Base-by-base conservation (phyloP, 2,329 filamentous ascomycete species). In the Sclerotinia trifoliorum region DNA sequence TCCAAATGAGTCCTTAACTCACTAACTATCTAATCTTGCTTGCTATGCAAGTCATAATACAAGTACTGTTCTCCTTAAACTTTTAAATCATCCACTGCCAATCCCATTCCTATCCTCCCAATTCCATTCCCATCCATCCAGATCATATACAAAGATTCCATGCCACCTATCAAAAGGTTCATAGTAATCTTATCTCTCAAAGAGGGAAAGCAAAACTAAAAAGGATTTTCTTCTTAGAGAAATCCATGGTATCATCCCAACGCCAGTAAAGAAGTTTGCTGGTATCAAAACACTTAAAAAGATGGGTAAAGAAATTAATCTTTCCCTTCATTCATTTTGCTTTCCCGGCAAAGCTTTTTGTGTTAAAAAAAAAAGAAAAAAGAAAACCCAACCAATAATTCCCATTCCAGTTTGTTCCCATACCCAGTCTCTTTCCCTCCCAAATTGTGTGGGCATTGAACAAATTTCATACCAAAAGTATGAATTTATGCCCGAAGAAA, bases 171-270 rank as follows among this genome's bases (percentile, higher is more conserved):
- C 13, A 39, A 46, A 2, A 42, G 44, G 62, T 29, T 29, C 39
- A n/a, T 32, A 11, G 39, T n/a, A 55, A 56, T 56, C 24, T 44
- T 42, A n/a, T 62, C 60, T 55, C 52, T 32, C 29, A 55, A 55
- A 55, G 52, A 55, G 52, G 52, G 32, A 55, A 55, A 55, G 52
- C 52, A 32, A 11, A 32, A 55, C 29, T 15, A 42, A 42, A 42
- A 42, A 42, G 39, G 39, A 42, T 42, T 42, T 42, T 15, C 11
- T 15, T 42, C 52, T 55, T 10, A 55, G 29, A 17, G 56, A 56
- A 56, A 68, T 69, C 73, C 73, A 70, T 75, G 74, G 74, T 75
- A 75, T 75, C 74, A 75, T 75, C 73, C 74, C 65, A 73, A 73
- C 73, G 70, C 73, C 74, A 51, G 21, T 64, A 69, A 68, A 64